phyloP scores from a whole-genome alignment of 1,139 yeast genomes.

The Ogataea hybrid region DNA sequence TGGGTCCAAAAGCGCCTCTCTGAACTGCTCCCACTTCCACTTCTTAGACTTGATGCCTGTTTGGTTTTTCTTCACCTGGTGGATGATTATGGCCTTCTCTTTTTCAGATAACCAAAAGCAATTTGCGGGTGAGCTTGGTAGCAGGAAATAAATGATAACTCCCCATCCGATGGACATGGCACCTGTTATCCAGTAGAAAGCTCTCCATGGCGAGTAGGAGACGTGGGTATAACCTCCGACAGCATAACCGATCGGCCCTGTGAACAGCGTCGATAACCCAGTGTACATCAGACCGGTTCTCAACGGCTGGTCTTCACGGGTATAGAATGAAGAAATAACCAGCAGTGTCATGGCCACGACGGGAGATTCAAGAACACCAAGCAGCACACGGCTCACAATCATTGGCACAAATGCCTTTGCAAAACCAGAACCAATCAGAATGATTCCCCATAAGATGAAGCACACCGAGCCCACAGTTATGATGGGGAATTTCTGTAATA shows the following conservation, averaged over 20 bases:
- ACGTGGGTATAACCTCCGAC: conserved; percentile 22
- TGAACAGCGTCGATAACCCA: conserved; percentile 26
- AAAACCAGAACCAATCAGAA: conserved; percentile 28
- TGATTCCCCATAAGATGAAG: conserved; percentile 44
- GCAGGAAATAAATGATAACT: conserved; percentile 33
- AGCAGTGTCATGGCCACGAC: conserved; percentile 45
- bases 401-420: conserved; percentile 32
- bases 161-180: conserved; percentile 33
- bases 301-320: conserved; percentile 22
- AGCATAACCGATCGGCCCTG: conserved; percentile 33
- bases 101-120: conserved; percentile 51
- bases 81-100: conserved; percentile 38
- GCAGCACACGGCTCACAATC: conserved; percentile 38
- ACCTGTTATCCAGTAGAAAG: conserved; percentile 26
- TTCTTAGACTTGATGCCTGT: conserved; percentile 29
- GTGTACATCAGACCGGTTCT: conserved; percentile 24
- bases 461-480: conserved; percentile 34
- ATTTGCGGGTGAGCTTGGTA: conserved; percentile 53
- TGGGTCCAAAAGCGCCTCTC: conserved; percentile 39
- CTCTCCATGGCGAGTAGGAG: conserved; percentile 21
- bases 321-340: conserved; percentile 37
- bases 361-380: conserved; percentile 44
- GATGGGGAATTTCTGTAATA: conserved; percentile 32
- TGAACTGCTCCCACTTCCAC: conserved; percentile 32
- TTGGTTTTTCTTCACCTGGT: conserved; percentile 24